Percentiles rank a stretch among this genome's conserved stretches.
These are phyloP conservation scores for Wickerhamiella spandovensis DNA, from an alignment of 805 yeast genomes.

Conservation along the genomic window DNA sequence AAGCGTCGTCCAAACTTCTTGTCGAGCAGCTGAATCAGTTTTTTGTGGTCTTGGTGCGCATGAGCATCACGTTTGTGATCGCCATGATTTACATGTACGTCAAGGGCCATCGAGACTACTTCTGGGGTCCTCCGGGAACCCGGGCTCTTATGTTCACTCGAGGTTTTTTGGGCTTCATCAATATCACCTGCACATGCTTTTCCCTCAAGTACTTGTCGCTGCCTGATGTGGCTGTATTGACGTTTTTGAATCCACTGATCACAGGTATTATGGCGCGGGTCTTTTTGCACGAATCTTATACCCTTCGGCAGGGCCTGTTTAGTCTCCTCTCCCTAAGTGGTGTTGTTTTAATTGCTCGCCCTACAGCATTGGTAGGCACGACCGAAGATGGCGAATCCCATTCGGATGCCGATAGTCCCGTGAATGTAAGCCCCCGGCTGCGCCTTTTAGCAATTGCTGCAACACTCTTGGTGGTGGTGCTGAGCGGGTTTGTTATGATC, in stretches of 20 bases:
- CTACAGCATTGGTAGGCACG: slow-evolving; percentile 51
- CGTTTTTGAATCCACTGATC: slow-evolving; percentile 64
- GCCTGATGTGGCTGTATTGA: slow-evolving; percentile 69
- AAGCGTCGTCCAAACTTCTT: slow-evolving; percentile 14
- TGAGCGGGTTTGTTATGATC: slow-evolving; percentile 12
- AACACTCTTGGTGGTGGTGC: slow-evolving; percentile 46
- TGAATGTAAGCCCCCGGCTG: slow-evolving; percentile 16
- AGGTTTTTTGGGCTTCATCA: slow-evolving; percentile 64
- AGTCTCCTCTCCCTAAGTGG: slow-evolving; percentile 58
- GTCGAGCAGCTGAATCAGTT: slow-evolving; percentile 9
- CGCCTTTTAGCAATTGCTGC: slow-evolving; percentile 50
- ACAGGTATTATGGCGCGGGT: slow-evolving; percentile 64
- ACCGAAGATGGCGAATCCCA: background rate
- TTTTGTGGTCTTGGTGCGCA: slow-evolving; percentile 53
- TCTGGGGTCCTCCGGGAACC: slow-evolving; percentile 53
- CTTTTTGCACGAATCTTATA: slow-evolving; percentile 51
- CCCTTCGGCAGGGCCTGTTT: slow-evolving; percentile 54
- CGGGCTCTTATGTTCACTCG: slow-evolving; percentile 43
- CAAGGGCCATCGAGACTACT: slow-evolving; percentile 42
- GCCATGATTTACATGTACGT: slow-evolving; percentile 44
- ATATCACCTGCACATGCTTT: slow-evolving; percentile 68
- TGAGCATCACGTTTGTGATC: slow-evolving; percentile 53
- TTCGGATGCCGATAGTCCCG: background rate
- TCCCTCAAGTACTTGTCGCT: slow-evolving; percentile 60
- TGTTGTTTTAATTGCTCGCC: slow-evolving; percentile 70